phyloP scores from a whole-genome alignment of 2,329 filamentous ascomycete genomes.

The Hirsutella thompsonii region DNA sequence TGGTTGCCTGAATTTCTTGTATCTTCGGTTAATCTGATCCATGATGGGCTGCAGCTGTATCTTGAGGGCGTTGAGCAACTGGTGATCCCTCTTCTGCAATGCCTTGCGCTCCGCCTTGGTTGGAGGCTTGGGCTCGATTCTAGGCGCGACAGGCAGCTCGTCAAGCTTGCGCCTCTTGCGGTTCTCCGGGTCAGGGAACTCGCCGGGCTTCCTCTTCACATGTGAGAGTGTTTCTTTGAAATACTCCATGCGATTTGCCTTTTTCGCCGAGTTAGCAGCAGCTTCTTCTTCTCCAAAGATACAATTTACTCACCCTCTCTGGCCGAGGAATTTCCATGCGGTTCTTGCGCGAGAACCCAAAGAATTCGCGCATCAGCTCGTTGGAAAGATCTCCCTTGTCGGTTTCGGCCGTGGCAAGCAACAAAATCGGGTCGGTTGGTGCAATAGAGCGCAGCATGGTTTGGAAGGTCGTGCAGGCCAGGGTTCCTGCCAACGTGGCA shows the following conservation, averaged over 20 bases:
- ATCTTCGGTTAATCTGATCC: slow-evolving; percentile 87
- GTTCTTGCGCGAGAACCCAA: slow-evolving; percentile 75
- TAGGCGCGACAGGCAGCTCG: slow-evolving; percentile 60
- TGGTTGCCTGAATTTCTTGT: slow-evolving; percentile 75
- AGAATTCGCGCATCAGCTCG: slow-evolving; percentile 62
- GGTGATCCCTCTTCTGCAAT: slow-evolving; percentile 70
- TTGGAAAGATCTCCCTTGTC: slow-evolving; percentile 47
- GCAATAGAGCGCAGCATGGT: slow-evolving; percentile 70
- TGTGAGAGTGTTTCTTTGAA: slow-evolving; percentile 65
- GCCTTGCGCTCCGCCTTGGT: slow-evolving; percentile 68
- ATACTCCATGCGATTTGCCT: slow-evolving; percentile 60
- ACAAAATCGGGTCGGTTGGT: slow-evolving; percentile 79
- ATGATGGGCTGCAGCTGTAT: slow-evolving; percentile 85
- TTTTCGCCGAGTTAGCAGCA: slow-evolving; percentile 1
- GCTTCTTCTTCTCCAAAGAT: not conserved
- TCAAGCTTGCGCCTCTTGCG: slow-evolving; percentile 80
- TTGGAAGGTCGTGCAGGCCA: slow-evolving; percentile 69
- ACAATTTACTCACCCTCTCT: slow-evolving; percentile 33
- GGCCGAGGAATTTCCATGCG: slow-evolving; percentile 59
- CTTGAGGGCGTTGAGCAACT: slow-evolving; percentile 77
- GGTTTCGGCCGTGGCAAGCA: slow-evolving; percentile 74
- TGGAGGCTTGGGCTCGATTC: slow-evolving; percentile 51
- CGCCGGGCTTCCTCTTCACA: slow-evolving; percentile 63
- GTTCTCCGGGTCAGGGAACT: slow-evolving; percentile 78
- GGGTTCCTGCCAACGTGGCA: slow-evolving; percentile 41